Conservation (phyloP, 148 eudicot genomes). For the Simmondsia chinensis region DNA sequence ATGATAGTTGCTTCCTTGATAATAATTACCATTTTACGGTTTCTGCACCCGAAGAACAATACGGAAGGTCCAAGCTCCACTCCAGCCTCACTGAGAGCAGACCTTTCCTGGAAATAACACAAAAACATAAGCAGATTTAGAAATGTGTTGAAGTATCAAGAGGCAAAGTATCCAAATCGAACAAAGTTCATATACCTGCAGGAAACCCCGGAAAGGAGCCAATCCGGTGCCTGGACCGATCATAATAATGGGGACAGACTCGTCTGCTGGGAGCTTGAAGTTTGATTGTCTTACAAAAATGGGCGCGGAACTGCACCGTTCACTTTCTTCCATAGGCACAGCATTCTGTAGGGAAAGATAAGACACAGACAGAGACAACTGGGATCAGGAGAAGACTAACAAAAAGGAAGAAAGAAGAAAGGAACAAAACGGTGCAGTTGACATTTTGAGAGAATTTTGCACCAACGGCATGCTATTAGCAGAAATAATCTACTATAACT, state of each 20-base stretch:
- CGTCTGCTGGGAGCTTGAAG: conserved; percentile 81
- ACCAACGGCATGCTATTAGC: neutral
- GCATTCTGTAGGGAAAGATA: conserved; percentile 55
- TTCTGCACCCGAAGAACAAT: conserved; percentile 89
- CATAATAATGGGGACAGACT: conserved; percentile 77
- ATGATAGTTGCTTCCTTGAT: neutral
- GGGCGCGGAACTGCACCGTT: conserved; percentile 73
- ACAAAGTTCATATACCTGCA: conserved; percentile 52
- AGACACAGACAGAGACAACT: neutral
- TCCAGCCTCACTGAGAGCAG: conserved; percentile 79
- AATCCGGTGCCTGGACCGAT: conserved; percentile 98
- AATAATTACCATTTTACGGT: conserved; percentile 48
- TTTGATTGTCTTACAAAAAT: conserved; percentile 85
- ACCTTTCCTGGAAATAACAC: conserved; percentile 59
- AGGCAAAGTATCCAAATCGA: too few relatives aligned
- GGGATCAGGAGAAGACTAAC: neutral
- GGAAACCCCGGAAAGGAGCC: conserved; percentile 98
- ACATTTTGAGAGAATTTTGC: too few relatives aligned
- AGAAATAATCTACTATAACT: too few relatives aligned
- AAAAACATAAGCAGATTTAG: neutral
- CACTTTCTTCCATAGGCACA: conserved; percentile 45
- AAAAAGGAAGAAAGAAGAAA: too few relatives aligned
- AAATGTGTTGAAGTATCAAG: too few relatives aligned
- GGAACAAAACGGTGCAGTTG: too few relatives aligned
- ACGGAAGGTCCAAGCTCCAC: conserved; percentile 67